phyloP scores from a whole-genome alignment of 2,329 filamentous ascomycete genomes.

The Xylaria sp. region DNA sequence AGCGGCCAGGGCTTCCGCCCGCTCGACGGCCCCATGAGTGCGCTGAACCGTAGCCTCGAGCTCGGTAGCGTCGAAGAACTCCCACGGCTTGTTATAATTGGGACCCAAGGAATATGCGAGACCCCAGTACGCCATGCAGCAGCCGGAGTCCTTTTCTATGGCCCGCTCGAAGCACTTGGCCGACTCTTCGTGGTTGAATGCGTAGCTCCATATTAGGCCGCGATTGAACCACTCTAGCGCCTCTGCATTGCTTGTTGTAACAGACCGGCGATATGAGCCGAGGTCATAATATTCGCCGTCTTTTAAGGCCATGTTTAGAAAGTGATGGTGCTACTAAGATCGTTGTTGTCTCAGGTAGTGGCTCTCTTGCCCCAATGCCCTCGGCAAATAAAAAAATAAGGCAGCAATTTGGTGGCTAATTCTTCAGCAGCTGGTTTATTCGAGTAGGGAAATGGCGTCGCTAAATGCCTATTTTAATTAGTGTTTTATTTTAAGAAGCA shows the following conservation, averaged over 20 bases:
- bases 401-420: too few species aligned
- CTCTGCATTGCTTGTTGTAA: constrained; percentile 63
- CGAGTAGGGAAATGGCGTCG: too few species aligned
- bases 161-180: constrained; percentile 71
- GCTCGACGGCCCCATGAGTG: constrained; percentile 58
- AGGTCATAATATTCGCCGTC: constrained; percentile 68
- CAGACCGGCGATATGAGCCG: constrained; percentile 65
- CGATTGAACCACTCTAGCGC: constrained; percentile 77
- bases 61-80: constrained; percentile 73
- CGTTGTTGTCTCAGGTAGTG: neutral
- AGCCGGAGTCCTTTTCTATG: constrained; percentile 63
- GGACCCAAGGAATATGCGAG: constrained; percentile 77
- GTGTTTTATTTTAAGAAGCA: too few species aligned
- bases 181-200: constrained; percentile 81
- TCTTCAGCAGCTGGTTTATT: too few species aligned
- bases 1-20: constrained; percentile 54
- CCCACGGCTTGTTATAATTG: constrained; percentile 83
- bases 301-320: constrained; percentile 27
- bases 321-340: neutral
- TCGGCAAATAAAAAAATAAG: too few species aligned
- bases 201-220: constrained; percentile 78
- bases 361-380: neutral
- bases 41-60: constrained; percentile 61
- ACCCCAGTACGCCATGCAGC: constrained; percentile 76
- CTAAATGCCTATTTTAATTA: too few species aligned